Base-by-base conservation (phyloP, 805 yeast genomes). In the Yarrowia deformans region DNA sequence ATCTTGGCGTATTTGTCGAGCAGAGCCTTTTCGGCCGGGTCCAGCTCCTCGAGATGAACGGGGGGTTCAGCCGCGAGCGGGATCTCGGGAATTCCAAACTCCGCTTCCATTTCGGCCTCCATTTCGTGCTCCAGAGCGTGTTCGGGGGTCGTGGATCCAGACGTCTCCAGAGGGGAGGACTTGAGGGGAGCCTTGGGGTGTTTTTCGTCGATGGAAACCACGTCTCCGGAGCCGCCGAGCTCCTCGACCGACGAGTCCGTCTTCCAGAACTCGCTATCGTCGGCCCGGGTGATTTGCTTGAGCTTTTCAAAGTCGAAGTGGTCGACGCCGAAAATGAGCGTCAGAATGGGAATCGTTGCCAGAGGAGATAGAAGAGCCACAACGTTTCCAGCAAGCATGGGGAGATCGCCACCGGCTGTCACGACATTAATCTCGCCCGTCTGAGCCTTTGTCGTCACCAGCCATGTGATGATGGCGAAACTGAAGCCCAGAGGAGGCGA, bases 341-440 rank as follows among this genome's bases (percentile, higher is more conserved):
- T 89, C 68, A 92, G 80, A 10, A 88, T 75, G 35, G 96, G 93
- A 61, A 88, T 81, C 69, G 88, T 83, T 18, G 92, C 78, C 18
- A 85, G 75, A 10, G 97, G 97, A 1, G 93, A 84, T 68, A 87
- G 81, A 71, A 93, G 80, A 0, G 97, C 94, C 67, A 91, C 93
- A 58, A 91, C 87, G 78, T 93, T 93, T 70, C 97, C 97, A 3
- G 89, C 88, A 71, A 92, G 83, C 97, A 93, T 93, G 49, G 97
- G 90, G 76, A 90, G 85, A 77, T 93, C 97, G 72, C 84, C 85
- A 72, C 94, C 95, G n/a, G 96, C 87, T 77, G 85, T 70, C 75
- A 81, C 77, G 85, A 84, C 74, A 86, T 81, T 3, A 90, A 89
- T 75, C 87, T 85, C 48, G 87, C 76, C 77, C 16, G 76, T 73